Evolutionary conservation across 495 filamentous ascomycete genomes (phyloP).

Genomic region (Opeltia flavorubescens): DNA sequence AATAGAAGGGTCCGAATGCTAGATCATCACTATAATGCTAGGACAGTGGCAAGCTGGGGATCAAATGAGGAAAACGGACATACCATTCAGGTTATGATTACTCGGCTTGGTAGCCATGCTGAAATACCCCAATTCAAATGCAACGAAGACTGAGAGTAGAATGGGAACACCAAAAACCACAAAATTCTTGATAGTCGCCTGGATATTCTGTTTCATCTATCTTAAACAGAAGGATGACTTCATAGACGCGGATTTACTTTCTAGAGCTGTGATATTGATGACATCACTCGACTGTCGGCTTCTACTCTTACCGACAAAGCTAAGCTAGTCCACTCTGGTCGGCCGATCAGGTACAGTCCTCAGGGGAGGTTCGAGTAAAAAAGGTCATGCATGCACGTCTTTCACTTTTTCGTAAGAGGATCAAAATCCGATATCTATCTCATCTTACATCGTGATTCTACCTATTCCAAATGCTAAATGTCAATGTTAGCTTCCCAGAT

Average conservation of each 20-base stretch:
- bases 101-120: constrained; percentile 39
- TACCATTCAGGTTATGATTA: constrained; percentile 41
- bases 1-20: too few species aligned
- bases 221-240: too few species aligned
- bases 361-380: background rate
- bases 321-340: background rate
- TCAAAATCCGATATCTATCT: too few species aligned
- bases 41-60: too few species aligned
- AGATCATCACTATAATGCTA: too few species aligned
- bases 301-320: background rate
- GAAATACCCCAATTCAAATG: background rate
- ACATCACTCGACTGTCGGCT: background rate
- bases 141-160: background rate
- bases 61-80: background rate
- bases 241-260: too few species aligned
- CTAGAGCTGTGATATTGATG: background rate
- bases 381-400: too few species aligned
- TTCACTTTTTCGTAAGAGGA: too few species aligned
- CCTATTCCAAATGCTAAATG: too few species aligned
- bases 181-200: background rate
- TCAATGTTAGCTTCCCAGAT: too few species aligned
- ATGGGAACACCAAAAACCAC: background rate
- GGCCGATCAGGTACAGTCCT: background rate
- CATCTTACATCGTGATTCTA: too few species aligned
- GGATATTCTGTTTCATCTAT: background rate